Evolutionary conservation across 345 rosid genomes (phyloP).

Genomic region (Psidium friedrichsthalianum): DNA sequence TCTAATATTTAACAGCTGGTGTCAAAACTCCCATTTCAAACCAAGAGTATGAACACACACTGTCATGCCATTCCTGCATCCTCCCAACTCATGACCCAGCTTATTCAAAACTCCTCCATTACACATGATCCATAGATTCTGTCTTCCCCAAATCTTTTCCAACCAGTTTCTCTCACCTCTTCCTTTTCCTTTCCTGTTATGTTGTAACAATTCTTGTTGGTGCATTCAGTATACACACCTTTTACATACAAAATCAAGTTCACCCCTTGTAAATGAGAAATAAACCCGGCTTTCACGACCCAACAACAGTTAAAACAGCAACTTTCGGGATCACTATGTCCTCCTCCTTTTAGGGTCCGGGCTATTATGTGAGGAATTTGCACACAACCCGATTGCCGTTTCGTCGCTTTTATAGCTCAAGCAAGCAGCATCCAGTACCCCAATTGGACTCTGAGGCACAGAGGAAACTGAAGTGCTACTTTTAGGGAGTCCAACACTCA

Average conservation of each 20-base stretch:
- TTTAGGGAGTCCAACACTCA: slow-evolving; percentile 13
- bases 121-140: background rate
- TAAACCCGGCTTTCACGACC: background rate
- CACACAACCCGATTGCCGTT: slow-evolving; percentile 26
- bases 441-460: slow-evolving; percentile 55
- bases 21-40: slow-evolving; percentile 16
- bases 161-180: background rate
- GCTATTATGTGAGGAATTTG: slow-evolving; percentile 28
- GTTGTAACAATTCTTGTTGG: background rate
- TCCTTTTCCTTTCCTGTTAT: background rate
- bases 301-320: slow-evolving; percentile 13
- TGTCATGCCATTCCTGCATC: slow-evolving; percentile 3
- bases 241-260: background rate
- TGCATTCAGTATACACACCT: background rate
- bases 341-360: slow-evolving; percentile 40
- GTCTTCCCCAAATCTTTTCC: background rate
- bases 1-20: slow-evolving; percentile 49
- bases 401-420: slow-evolving; percentile 56
- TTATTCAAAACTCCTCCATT: slow-evolving; percentile 3
- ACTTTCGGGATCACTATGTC: slow-evolving; percentile 34
- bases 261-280: background rate
- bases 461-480: slow-evolving; percentile 11
- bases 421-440: slow-evolving; percentile 65
- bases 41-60: slow-evolving; percentile 16
- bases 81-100: slow-evolving; percentile 20